Base-by-base conservation (phyloP, 1,139 yeast species). In the Pneumocystis canis region DNA sequence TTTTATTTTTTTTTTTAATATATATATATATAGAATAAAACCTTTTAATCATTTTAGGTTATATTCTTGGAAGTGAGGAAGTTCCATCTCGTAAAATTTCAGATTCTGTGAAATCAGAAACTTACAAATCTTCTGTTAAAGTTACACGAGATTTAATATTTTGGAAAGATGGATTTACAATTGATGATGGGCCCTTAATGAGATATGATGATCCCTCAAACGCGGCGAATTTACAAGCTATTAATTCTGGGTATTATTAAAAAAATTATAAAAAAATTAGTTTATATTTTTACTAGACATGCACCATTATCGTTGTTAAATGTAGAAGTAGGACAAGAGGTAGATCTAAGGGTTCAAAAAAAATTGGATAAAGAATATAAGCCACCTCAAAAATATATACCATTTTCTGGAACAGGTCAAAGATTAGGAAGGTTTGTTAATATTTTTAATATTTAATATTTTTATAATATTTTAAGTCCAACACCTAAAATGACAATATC, bases 131-230 rank as follows among this genome's bases (percentile, higher is more conserved):
- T n/a, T 65, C 32, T 2, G 76, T 76, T 47, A 82, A 81, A 65
- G 94, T 84, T 6, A 79, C 80, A 20, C 79, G 95, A 70, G 85
- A 85, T 62, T 85, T 94, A 67, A 89, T 95, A 0, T 92, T 92
- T 73, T 92, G 98, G 98, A 84, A 84, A 69, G 94, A 92, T 71
- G 98, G 98, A 1, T 92, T 94, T 75, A 88, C 89, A 63, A 90
- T 92, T 37, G 97, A 92, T 28, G 95, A 89, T 62, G 97, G 97
- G 1, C 83, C 83, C 28, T 78, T 92, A 65, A 85, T 82, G 73
- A 79, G 95, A 65, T 92, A 89, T 72, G 97, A 92, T 70, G 97
- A 92, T 73, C 96, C 96, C 6, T 83, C 80, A 31, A 92, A 92
- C 72, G 83, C 84, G 61, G 81, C 79, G 61, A 85, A 87, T 67